Evolutionary conservation across 2,329 filamentous ascomycete species (phyloP).

Genomic region (Stagonosporopsis vannaccii): DNA sequence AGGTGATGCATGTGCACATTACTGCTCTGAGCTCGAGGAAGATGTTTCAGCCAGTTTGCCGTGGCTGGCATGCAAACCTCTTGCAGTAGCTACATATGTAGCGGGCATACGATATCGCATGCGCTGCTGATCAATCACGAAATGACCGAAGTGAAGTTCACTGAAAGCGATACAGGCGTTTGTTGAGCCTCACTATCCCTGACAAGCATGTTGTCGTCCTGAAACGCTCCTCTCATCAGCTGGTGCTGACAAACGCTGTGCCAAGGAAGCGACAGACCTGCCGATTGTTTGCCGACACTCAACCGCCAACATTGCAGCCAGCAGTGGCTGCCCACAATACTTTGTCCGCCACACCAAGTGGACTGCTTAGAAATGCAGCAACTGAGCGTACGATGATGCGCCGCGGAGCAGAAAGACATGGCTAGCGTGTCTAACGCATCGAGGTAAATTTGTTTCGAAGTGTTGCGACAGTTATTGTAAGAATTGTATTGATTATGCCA

Average conservation of each 20-base stretch:
- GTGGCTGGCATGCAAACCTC: background rate
- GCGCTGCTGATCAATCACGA: background rate
- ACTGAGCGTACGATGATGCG: background rate
- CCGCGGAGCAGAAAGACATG: background rate
- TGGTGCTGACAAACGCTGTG: slow-evolving; percentile 1
- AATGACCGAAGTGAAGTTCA: too few relatives aligned
- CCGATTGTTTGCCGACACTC: slow-evolving; percentile 9
- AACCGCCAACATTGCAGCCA: background rate
- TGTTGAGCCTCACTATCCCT: background rate
- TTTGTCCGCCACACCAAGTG: background rate
- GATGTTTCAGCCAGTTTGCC: background rate
- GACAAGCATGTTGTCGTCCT: background rate
- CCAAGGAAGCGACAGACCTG: background rate
- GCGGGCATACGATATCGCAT: background rate
- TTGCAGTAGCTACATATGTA: background rate
- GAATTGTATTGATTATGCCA: background rate
- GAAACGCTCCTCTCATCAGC: background rate
- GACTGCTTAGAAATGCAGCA: slow-evolving; percentile 6
- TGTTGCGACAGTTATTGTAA: too few relatives aligned
- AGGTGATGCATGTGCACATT: background rate
- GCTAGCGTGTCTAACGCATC: background rate
- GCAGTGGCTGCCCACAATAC: background rate
- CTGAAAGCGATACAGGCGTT: background rate
- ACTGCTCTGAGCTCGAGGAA: background rate
- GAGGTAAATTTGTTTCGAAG: background rate